Base-by-base conservation (phyloP, 2,329 filamentous ascomycete genomes). In the Sporothrix luriei region DNA sequence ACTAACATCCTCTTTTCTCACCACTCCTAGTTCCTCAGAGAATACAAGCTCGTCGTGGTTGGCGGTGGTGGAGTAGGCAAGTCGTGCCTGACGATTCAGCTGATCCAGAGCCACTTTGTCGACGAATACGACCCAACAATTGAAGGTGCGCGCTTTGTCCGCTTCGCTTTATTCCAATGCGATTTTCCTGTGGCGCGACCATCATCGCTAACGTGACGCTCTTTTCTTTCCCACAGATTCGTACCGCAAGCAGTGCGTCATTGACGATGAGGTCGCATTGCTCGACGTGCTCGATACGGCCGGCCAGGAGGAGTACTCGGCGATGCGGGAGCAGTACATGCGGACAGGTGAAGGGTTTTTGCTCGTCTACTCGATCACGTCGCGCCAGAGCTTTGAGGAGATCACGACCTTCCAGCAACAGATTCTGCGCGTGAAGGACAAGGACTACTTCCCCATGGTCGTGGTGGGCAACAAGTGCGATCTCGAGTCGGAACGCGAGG, bases 261-360 rank as follows among this genome's bases (percentile, higher is more conserved):
- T 99, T 80, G 95, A 99, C 79, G 95, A 98, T 76, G 95, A 99
- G 83, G 93, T 97, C 75, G 95, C 95, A 66, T 88, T 99, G 72
- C 91, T 99, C 81, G 95, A 99, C 81, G 95, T 99, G 73, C 90
- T 98, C 79, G 95, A 99, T 82, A 99, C 95, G 68, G 95, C 95
- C 73, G 95, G 95, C 71, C 95, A 99, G 82, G 95, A 99, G 83
- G 95, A 99, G 84, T 99, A 98, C 85, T 97, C 94, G 70, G 95
- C 95, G 68, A 98, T 99, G 95, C 88, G 95, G 79, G 95, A 99
- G 84, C 95, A 98, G 83, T 99, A 98, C 87, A 99, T 99, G 94
- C 90, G 95, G 77, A 98, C 94, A 29, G 95, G 95, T 79, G 95
- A 99, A 82, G 95, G 95, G 68, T 99, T 99, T 83, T 84, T 99